phyloP scores from a whole-genome alignment of 495 filamentous ascomycete species.

The Lasiosphaeris hirsuta region DNA sequence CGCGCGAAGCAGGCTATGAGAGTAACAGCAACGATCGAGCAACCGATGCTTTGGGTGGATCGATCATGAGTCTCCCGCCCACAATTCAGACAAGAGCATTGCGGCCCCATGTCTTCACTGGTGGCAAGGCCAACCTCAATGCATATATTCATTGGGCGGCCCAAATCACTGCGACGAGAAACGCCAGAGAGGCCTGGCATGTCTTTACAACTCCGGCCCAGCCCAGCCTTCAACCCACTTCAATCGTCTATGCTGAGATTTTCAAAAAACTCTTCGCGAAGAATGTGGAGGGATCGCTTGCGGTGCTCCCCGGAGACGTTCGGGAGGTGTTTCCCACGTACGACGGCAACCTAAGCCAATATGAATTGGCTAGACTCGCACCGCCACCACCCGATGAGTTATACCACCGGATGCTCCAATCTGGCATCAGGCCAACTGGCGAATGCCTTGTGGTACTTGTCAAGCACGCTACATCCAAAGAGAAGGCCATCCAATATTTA shows the following conservation, averaged over 20 bases:
- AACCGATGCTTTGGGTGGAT: constrained; percentile 37
- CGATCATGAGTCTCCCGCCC: constrained; percentile 26
- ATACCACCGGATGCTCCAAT: constrained; percentile 37
- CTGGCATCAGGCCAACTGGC: constrained; percentile 33
- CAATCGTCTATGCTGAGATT: constrained; percentile 43
- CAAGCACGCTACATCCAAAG: constrained; percentile 28
- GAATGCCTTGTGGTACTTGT: constrained; percentile 36
- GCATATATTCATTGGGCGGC: constrained; percentile 35
- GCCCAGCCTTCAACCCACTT: constrained; percentile 24
- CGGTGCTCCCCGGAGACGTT: constrained; percentile 37
- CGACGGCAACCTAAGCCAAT: constrained; percentile 40
- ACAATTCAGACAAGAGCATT: constrained; percentile 41
- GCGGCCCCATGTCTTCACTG: constrained; percentile 20
- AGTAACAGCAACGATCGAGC: constrained; percentile 32
- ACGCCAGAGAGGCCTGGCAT: constrained; percentile 44
- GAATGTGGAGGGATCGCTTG: constrained; percentile 8
- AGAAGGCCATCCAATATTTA: constrained; percentile 35
- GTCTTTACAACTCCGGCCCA: constrained; percentile 34
- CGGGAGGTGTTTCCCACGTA: constrained; percentile 36
- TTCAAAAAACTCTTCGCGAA: constrained; percentile 40
- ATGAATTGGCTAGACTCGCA: constrained; percentile 37
- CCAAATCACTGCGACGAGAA: constrained; percentile 39
- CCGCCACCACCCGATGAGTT: constrained; percentile 38
- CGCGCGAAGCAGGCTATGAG: constrained; percentile 41
- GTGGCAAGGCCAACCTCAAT: constrained; percentile 23